phyloP scores from a whole-genome alignment of 2,329 filamentous ascomycete genomes.

The Colletotrichum echinochloae region DNA sequence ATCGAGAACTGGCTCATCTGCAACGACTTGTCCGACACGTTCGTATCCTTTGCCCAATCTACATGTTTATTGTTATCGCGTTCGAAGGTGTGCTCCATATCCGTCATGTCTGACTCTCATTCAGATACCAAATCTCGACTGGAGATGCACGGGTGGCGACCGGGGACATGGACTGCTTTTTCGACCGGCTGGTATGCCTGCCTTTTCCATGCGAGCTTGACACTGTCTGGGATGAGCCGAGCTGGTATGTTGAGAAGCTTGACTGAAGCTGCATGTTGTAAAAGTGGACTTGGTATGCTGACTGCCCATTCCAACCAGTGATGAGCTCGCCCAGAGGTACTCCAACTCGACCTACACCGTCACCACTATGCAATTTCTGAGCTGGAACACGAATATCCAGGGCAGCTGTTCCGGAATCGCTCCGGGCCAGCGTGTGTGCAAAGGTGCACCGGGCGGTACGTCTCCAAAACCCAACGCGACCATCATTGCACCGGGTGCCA shows the following conservation, averaged over 20 bases:
- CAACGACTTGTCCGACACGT: neutral
- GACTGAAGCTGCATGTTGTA: too few species aligned
- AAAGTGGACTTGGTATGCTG: too few species aligned
- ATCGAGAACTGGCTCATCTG: neutral
- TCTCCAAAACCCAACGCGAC: neutral
- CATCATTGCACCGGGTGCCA: neutral
- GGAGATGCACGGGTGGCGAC: conserved; percentile 4
- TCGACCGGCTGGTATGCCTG: neutral
- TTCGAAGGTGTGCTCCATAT: too few species aligned
- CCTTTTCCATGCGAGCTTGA: neutral
- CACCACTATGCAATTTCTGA: neutral
- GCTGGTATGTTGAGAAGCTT: neutral
- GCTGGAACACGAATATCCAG: conserved; percentile 1
- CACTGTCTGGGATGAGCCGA: neutral
- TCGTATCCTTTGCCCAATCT: neutral
- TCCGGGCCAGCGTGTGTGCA: neutral
- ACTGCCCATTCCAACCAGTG: neutral
- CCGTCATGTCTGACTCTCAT: neutral
- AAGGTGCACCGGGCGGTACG: neutral
- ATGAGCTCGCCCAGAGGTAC: neutral
- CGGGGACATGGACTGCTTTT: neutral
- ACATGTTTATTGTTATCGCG: too few species aligned
- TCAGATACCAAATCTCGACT: neutral
- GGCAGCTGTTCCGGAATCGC: neutral
- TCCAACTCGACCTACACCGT: conserved; percentile 7